Evolutionary conservation across 345 rosid genomes (phyloP), one percentile per base, ranked within the genome.

Genomic region (Trapa bicornis): DNA sequence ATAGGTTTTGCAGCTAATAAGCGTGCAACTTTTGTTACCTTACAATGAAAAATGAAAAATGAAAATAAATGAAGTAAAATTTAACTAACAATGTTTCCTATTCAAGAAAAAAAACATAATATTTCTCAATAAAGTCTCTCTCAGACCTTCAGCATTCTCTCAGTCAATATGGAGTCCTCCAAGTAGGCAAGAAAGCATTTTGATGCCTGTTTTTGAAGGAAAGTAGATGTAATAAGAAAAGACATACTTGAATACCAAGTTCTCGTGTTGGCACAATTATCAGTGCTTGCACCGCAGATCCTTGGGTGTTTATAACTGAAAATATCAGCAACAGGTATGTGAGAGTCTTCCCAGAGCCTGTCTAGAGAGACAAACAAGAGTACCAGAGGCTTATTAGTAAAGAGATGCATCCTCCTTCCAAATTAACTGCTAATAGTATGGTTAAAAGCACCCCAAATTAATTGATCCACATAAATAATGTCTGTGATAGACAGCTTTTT

Each of bases 261-360:
- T 92, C 96, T 13, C 96, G 84, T 41, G 96, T 92, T 12, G 96
- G 96, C 70, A 92, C 98, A 69, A 92, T 83, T 68, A 92, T 80
- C 6, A 85, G 73, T 14, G 96, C 92, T 82, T 89, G 98, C 73
- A 92, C 89, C 69, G 96, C 84, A 32, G 96, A 82, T 69, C 87
- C 78, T 75, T 80, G 80, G 61, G 89, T 76, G 61, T 89, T 84
- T 47, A 88, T 71, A 64, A 81, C 79, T 6, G 96, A 85, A 74
- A 82, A 81, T 66, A 92, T 82, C 78, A 80, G 74, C 50, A 89
- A 71, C n/a, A 92, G 65, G 76, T 92, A 89, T 2, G 98, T 86
- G 80, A 92, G 83, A 39, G 92, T 92, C 89, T 92, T 89, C 50
- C 98, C 98, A 32, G 96, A 89, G 76, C 97, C 96, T 84, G 96